Evolutionary conservation across 2,329 filamentous ascomycete genomes (phyloP).

Genomic region (Colletotrichum viniferum): DNA sequence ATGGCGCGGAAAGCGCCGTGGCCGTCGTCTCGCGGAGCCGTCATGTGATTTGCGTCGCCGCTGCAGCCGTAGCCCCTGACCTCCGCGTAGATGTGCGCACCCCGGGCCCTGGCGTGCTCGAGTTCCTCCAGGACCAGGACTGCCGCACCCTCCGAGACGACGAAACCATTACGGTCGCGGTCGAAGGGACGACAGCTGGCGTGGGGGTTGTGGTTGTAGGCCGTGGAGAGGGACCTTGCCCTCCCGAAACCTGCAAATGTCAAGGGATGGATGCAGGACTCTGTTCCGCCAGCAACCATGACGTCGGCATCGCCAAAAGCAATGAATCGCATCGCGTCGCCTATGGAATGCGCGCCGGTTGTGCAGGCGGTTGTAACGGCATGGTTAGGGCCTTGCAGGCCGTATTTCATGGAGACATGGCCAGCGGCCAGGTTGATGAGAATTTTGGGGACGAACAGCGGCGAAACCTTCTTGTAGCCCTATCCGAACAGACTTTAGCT

Average conservation of each 20-base stretch:
- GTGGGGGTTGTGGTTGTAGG: constrained; percentile 74
- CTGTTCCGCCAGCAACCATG: constrained; percentile 94
- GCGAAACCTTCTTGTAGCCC: constrained; percentile 93
- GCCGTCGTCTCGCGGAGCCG: constrained; percentile 83
- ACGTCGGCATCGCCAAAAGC: constrained; percentile 90
- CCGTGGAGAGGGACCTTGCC: constrained; percentile 83
- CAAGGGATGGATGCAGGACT: constrained; percentile 94
- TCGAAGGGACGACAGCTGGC: constrained; percentile 89
- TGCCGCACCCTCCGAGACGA: constrained; percentile 90
- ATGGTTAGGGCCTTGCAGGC: constrained; percentile 90
- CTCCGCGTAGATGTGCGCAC: constrained; percentile 87
- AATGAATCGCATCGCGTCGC: constrained; percentile 92
- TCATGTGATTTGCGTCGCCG: constrained; percentile 92
- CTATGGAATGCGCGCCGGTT: constrained; percentile 92
- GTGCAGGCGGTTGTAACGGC: constrained; percentile 94
- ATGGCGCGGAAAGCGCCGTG: constrained; percentile 84
- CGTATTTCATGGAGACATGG: constrained; percentile 91
- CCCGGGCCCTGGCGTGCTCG: constrained; percentile 81
- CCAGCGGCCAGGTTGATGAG: constrained; percentile 95
- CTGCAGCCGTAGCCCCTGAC: constrained; percentile 88
- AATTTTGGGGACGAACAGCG: constrained; percentile 89
- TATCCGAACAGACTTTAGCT: constrained; percentile 37
- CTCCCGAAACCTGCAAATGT: constrained; percentile 91
- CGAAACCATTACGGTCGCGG: constrained; percentile 78
- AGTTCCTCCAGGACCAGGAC: constrained; percentile 89